A percentile compares a stretch with the other conserved stretches of the same genome.
Evolutionary conservation across 768 basidiomycete species (phyloP).

Genomic region (Coprinellus aureogranulatus): DNA sequence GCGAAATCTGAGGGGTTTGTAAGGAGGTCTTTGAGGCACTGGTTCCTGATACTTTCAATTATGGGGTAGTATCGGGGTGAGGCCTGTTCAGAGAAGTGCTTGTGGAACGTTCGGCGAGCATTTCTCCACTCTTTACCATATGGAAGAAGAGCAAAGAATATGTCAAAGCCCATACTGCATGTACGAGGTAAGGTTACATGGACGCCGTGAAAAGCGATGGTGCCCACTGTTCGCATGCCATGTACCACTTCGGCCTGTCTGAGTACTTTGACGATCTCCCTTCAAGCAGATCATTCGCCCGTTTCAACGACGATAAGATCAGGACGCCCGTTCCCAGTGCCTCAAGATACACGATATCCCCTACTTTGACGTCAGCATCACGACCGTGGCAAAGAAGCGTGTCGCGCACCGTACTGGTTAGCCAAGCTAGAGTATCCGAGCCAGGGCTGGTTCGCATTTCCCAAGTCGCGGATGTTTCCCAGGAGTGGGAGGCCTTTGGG

Average conservation of each 20-base stretch:
- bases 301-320: slow-evolving; percentile 7
- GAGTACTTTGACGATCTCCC: slow-evolving; percentile 15
- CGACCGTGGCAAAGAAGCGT: background rate
- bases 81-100: slow-evolving; percentile 21
- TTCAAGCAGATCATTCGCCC: slow-evolving; percentile 14
- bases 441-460: slow-evolving; percentile 16
- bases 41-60: background rate
- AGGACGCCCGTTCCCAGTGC: slow-evolving; percentile 6
- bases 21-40: background rate
- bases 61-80: slow-evolving; percentile 12
- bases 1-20: background rate
- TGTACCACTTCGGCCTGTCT: slow-evolving; percentile 19
- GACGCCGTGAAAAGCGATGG: background rate
- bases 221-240: slow-evolving; percentile 36
- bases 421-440: slow-evolving; percentile 17
- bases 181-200: no score
- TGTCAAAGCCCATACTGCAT: slow-evolving; percentile 9
- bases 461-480: slow-evolving; percentile 17
- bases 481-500: slow-evolving; percentile 18
- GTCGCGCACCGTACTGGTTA: slow-evolving; percentile 18
- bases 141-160: slow-evolving; percentile 8
- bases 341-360: slow-evolving; percentile 10
- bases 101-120: slow-evolving; percentile 22
- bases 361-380: background rate
- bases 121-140: slow-evolving; percentile 23